Base-by-base conservation (phyloP, 306 rosid species). In the Canavalia ensiformis region DNA sequence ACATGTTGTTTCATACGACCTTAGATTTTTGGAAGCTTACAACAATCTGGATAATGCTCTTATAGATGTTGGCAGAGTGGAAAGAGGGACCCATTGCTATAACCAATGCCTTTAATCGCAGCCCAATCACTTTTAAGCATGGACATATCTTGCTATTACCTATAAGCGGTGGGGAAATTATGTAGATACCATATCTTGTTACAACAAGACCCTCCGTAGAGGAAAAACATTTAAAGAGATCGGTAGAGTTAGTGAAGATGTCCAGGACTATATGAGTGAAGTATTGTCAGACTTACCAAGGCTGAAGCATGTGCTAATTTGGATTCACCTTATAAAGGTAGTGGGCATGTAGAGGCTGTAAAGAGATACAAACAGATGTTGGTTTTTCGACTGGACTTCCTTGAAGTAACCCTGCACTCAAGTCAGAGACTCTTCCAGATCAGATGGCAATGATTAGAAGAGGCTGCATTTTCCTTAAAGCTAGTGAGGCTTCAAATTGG, bases 231-330 rank as follows among this genome's bases (percentile, higher is more conserved):
- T 86, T 78, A 96, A 96, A 89, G 99, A 96, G 93, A 94, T 93
- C 64, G 99, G 98, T 42, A 88, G 99, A 83, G 98, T 96, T 75
- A 96, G 78, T 83, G 99, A 96, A 76, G 99, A 98, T 63, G 92
- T 96, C 85, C 97, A 90, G 74, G 99, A 96, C 83, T 96, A 96
- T 74, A 58, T 85, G 30, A 88, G 85, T 49, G 99, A 46, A 92
- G 93, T 74, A 65, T 84, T 85, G 89, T 91, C 75, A 88, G 97
- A 84, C 98, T 98, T 28, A 78, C 88, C 3, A 93, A 90, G 97
- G 99, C 99, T 13, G 99, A 96, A 86, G 99, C 99, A 66, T 98
- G 94, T 92, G 99, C 97, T 54, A 96, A 96, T 82, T 83, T 96
- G 91, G 99, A 98, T 63, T 96, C 99, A 72, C 97, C 99, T 58